Evolutionary conservation across 257 asterid genomes (phyloP).

Genomic region (Coffea canephora): DNA sequence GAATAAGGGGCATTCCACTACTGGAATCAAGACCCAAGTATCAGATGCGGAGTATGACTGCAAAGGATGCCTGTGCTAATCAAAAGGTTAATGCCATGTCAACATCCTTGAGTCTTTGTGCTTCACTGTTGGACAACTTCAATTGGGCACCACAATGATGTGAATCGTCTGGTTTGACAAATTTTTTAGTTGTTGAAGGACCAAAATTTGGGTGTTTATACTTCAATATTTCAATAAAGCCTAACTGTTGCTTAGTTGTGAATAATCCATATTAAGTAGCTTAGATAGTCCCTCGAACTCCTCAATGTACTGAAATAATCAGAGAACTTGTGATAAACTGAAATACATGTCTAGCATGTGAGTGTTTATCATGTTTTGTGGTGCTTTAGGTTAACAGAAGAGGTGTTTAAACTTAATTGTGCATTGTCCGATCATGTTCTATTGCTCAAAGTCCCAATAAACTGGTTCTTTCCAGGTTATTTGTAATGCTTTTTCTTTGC

Average conservation of each 20-base stretch:
- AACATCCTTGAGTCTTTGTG: not conserved
- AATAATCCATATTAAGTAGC: not conserved
- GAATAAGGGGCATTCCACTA: constrained; percentile 77
- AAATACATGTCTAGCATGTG: not conserved
- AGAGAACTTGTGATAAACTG: not conserved
- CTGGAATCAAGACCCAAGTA: constrained; percentile 96
- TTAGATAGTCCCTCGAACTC: not conserved
- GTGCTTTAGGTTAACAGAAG: not conserved
- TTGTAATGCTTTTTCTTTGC: not conserved
- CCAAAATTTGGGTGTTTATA: not conserved
- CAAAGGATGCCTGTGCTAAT: constrained; percentile 84
- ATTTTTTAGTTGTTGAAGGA: not conserved
- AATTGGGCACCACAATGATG: not conserved
- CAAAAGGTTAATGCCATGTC: constrained; percentile 60
- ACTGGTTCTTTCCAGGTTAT: not conserved
- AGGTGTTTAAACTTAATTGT: not conserved
- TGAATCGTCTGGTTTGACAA: not conserved
- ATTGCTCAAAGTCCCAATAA: not conserved
- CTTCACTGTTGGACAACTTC: not conserved
- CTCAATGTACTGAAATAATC: not conserved
- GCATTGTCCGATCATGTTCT: not conserved
- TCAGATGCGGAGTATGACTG: constrained; percentile 92
- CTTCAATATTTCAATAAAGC: not conserved
- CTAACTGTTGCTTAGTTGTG: not conserved
- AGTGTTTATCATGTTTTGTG: not conserved